These are phyloP conservation scores for Stenogyne calaminthoides DNA, from an alignment of 305 asterid genomes.

Conservation along the genomic window DNA sequence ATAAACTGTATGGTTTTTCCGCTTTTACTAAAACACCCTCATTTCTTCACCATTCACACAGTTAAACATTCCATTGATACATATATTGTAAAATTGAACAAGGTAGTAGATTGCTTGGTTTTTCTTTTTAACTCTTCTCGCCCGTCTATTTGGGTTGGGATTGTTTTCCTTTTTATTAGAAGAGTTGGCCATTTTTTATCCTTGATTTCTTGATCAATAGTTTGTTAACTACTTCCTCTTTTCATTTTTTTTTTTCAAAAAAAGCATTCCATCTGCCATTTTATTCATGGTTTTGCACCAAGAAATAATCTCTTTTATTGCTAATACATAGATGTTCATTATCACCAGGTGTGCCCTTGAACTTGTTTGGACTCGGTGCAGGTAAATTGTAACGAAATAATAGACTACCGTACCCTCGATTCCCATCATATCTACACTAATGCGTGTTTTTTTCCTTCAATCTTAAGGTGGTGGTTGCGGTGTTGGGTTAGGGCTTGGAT, in stretches of 20 bases:
- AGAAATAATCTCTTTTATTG: background rate
- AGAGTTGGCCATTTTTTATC: too few species aligned
- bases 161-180: too few species aligned
- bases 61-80: background rate
- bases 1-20: background rate
- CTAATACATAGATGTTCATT: constrained; percentile 1
- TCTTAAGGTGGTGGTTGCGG: constrained; percentile 94
- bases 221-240: too few species aligned
- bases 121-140: too few species aligned
- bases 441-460: background rate
- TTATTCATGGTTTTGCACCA: background rate
- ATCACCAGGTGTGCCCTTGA: constrained; percentile 71
- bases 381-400: constrained; percentile 44
- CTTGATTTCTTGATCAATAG: too few species aligned
- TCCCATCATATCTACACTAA: constrained; percentile 17
- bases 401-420: background rate
- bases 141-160: too few species aligned
- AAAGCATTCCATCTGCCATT: background rate
- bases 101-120: too few species aligned
- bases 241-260: too few species aligned
- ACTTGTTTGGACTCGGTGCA: constrained; percentile 77
- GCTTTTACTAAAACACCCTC: background rate
- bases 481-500: constrained; percentile 82
- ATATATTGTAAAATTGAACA: too few species aligned
- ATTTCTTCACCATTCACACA: background rate